Evolutionary conservation across 2,329 filamentous ascomycete genomes (phyloP).

Genomic region (Phialemoniopsis sp.): DNA sequence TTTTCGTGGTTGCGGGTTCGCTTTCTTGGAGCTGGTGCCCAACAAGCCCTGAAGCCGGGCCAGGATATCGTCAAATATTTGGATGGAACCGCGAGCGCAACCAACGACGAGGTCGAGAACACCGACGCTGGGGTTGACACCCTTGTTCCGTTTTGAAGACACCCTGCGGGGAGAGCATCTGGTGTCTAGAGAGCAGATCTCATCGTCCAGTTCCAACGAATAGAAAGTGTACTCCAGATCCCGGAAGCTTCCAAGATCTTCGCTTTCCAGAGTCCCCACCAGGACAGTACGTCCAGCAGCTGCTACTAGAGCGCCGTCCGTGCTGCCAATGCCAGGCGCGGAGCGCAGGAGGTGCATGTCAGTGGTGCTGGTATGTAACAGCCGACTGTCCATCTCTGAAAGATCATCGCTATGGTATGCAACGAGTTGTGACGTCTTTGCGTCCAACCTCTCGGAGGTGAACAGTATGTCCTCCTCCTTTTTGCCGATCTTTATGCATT

Average conservation of each 20-base stretch:
- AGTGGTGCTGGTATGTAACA: conserved; percentile 4
- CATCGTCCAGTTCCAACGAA: conserved; percentile 55
- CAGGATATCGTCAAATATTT: conserved; percentile 76
- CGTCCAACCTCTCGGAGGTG: conserved; percentile 31
- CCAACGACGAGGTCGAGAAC: conserved; percentile 75
- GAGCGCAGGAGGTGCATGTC: conserved; percentile 44
- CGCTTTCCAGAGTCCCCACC: conserved; percentile 47
- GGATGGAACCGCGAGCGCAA: conserved; percentile 70
- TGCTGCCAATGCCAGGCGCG: conserved; percentile 19
- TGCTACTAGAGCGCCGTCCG: conserved; percentile 56
- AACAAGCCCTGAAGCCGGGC: conserved; percentile 45
- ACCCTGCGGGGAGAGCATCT: conserved; percentile 32
- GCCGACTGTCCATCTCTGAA: conserved; percentile 3
- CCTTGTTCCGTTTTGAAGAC: conserved; percentile 16
- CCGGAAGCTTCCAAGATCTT: conserved; percentile 25
- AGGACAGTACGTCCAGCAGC: conserved; percentile 51
- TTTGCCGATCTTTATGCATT: conserved; percentile 29
- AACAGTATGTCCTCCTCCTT: conserved; percentile 39
- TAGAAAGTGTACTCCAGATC: conserved; percentile 52
- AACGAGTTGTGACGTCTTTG: neutral
- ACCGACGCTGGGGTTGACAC: conserved; percentile 14
- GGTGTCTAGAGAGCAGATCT: conserved; percentile 65
- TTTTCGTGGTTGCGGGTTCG: conserved; percentile 56
- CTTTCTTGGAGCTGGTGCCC: conserved; percentile 31
- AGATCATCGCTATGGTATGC: conserved; percentile 11